A percentile compares a stretch with the other conserved stretches of the same genome.
Conservation (phyloP, 2,329 filamentous ascomycete genomes). For the Aspergillus brunneoviolaceus region DNA sequence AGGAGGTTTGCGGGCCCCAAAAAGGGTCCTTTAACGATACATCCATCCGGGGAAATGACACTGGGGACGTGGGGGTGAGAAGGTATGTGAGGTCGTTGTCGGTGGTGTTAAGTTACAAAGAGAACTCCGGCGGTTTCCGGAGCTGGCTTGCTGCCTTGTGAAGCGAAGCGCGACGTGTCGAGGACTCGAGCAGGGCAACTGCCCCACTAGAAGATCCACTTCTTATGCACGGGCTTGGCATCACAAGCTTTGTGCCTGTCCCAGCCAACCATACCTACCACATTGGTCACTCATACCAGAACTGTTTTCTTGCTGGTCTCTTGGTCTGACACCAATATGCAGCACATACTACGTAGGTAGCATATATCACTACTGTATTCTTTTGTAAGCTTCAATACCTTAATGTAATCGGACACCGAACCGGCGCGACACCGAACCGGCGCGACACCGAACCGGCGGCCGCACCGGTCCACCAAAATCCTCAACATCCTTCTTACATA, state of each 20-base stretch:
- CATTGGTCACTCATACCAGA: not conserved
- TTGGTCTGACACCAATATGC: too few relatives aligned
- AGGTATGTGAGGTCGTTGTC: not conserved
- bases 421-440: too few relatives aligned
- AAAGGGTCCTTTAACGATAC: conserved; percentile 17
- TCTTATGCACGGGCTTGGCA: not conserved
- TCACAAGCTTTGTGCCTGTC: not conserved
- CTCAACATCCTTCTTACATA: too few relatives aligned
- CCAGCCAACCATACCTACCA: not conserved
- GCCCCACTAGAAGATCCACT: not conserved
- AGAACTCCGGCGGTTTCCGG: not conserved
- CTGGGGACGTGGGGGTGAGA: not conserved
- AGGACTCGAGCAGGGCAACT: not conserved
- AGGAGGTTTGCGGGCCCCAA: conserved; percentile 31
- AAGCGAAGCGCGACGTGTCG: not conserved
- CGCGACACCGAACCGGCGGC: too few relatives aligned
- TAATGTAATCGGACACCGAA: too few relatives aligned
- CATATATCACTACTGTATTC: too few relatives aligned
- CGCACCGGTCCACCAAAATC: too few relatives aligned
- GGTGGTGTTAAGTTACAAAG: not conserved
- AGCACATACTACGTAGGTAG: too few relatives aligned
- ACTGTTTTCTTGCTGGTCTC: not conserved
- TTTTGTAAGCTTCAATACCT: too few relatives aligned
- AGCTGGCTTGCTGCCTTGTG: not conserved
- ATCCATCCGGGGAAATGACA: not conserved